Evolutionary conservation across 345 rosid genomes (phyloP).

Genomic region (Ceriops decandra): DNA sequence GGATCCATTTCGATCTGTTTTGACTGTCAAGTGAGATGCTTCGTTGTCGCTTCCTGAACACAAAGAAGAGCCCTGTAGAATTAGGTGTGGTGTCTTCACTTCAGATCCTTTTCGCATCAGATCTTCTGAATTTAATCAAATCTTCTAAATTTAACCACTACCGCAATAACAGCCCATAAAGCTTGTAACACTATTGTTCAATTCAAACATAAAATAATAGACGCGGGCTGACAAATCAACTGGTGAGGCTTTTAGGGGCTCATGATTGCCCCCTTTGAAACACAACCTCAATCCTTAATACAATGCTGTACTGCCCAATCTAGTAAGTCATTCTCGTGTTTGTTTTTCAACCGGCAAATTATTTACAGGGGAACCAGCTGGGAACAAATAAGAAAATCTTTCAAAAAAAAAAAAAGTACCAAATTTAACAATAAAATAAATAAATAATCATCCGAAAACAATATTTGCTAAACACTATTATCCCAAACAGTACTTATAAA

Average conservation of each 20-base stretch:
- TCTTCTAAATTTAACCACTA: constrained; percentile 13
- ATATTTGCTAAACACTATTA: too few relatives aligned
- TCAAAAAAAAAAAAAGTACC: too few relatives aligned
- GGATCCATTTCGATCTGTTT: constrained; percentile 21
- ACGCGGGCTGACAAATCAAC: constrained; percentile 7
- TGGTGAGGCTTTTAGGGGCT: constrained; percentile 3
- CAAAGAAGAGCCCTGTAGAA: constrained; percentile 10
- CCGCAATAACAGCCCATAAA: constrained; percentile 10
- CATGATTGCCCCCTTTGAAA: constrained; percentile 17
- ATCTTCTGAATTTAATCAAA: too few relatives aligned
- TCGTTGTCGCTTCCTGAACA: constrained; percentile 18
- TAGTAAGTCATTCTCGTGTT: neutral
- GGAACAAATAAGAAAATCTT: too few relatives aligned
- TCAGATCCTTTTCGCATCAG: neutral
- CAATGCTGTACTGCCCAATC: constrained; percentile 7
- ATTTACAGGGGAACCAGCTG: too few relatives aligned
- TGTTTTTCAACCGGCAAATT: neutral
- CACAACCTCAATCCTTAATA: constrained; percentile 1
- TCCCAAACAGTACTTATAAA: too few relatives aligned
- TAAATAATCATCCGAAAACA: too few relatives aligned
- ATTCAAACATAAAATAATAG: neutral
- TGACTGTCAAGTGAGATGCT: constrained; percentile 23
- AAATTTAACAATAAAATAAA: too few relatives aligned
- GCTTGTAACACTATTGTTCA: constrained; percentile 4
- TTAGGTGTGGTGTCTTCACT: constrained; percentile 6